Evolutionary conservation across 371 early-diverging fungal genomes (phyloP), one percentile per base, ranked within the genome.

Genomic region (Dinochytrium kinnereticum): DNA sequence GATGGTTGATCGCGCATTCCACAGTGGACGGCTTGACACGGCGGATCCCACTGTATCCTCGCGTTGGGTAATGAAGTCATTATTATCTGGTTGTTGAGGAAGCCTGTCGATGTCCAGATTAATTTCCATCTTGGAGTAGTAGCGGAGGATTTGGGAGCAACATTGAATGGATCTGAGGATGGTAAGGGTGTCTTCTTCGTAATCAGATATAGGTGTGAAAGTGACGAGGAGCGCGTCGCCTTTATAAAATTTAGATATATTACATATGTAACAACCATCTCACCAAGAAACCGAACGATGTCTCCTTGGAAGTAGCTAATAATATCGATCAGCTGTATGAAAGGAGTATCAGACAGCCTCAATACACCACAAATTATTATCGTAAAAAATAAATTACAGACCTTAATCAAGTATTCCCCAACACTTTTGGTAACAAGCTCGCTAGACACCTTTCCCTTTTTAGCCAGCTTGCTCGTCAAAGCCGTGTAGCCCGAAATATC

Each of bases 181-280:
- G 17, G 26, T 24, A 53, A 26, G 10, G 24, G 5, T 26, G 26
- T 53, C 55, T 5, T 53, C 55, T 26, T 13, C 55, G 17, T 5
- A n/a, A 5, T 13, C 13, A 30, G 31, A 30, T 19, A 5, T n/a
- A 28, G 7, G 15, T n/a, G 67, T 40, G 44, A 66, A 66, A 2
- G 67, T 66, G 3, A 66, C 49, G 30, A 66, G 67, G 19, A 66
- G 21, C 30, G 67, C 67, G 67, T 66, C 67, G 2, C 67, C 64
- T 61, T 33, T 61, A 24, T 21, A 13, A 7, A 38, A 33, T 7
- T 61, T 33, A 15, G 55, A 13, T n/a, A 53, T 53, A 5, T 5
- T 5, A 53, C 10, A 53, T 15, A 13, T 15, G n/a, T n/a, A 7
- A 53, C 10, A 26, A 53, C 5, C 13, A 19, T 3, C 64, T 13